Conservation (phyloP, 2,329 filamentous ascomycete species). For the Dactylellina sp. region DNA sequence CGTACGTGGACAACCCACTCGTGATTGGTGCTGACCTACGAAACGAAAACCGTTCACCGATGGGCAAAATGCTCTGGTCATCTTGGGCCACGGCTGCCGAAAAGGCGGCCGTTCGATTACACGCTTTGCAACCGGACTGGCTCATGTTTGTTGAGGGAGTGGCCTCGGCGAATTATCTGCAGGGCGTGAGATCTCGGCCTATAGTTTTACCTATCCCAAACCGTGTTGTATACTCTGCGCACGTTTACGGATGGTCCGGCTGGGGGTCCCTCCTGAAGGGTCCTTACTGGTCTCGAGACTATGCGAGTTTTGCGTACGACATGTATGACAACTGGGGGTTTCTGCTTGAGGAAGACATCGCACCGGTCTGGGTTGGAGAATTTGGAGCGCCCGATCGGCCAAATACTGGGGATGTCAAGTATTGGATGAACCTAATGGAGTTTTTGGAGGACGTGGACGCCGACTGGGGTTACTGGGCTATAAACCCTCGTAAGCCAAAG, state of each 20-base stretch:
- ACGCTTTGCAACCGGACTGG: slow-evolving; percentile 73
- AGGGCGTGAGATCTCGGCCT: slow-evolving; percentile 69
- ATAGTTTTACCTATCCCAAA: slow-evolving; percentile 70
- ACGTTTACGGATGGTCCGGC: slow-evolving; percentile 77
- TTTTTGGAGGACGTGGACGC: slow-evolving; percentile 72
- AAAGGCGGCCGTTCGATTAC: slow-evolving; percentile 71
- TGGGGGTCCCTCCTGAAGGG: slow-evolving; percentile 72
- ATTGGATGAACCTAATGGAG: slow-evolving; percentile 74
- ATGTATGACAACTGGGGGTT: slow-evolving; percentile 77
- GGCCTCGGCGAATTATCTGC: slow-evolving; percentile 75
- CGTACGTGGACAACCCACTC: slow-evolving; percentile 70
- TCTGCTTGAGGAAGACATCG: slow-evolving; percentile 69
- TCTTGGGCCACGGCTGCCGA: slow-evolving; percentile 75
- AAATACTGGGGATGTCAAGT: slow-evolving; percentile 71
- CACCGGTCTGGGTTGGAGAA: slow-evolving; percentile 77
- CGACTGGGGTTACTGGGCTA: slow-evolving; percentile 77
- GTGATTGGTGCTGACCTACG: slow-evolving; percentile 76
- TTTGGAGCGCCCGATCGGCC: slow-evolving; percentile 72
- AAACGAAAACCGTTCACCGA: slow-evolving; percentile 76
- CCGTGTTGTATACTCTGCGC: slow-evolving; percentile 74
- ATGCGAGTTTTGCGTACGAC: slow-evolving; percentile 72
- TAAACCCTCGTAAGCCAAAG: slow-evolving; percentile 75
- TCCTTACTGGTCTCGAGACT: slow-evolving; percentile 72
- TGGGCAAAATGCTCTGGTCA: slow-evolving; percentile 76
- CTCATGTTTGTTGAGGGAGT: slow-evolving; percentile 76